These are phyloP conservation scores for Porcisia deanei DNA, from an alignment of 208 protist genomes.

Conservation along the genomic window DNA sequence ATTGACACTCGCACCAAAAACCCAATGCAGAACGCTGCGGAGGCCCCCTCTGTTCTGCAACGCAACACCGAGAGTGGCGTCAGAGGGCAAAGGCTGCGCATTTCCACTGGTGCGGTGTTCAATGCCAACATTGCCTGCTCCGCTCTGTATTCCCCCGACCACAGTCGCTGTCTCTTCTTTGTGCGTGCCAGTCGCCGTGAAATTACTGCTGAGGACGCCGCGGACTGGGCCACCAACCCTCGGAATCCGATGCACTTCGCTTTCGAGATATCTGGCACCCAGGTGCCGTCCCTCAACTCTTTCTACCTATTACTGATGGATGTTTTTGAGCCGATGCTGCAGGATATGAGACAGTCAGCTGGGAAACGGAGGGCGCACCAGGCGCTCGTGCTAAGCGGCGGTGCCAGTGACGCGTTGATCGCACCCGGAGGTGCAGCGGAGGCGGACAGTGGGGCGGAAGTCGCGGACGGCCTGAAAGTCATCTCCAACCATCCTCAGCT, in stretches of 20 bases:
- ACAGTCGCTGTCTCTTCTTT: slow-evolving; percentile 87
- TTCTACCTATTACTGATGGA: slow-evolving; percentile 80
- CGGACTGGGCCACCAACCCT: slow-evolving; percentile 65
- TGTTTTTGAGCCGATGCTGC: slow-evolving; percentile 80
- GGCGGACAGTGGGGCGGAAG: slow-evolving; percentile 5
- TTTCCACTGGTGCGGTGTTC: slow-evolving; percentile 58
- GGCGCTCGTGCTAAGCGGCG: slow-evolving; percentile 18
- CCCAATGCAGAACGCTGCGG: neutral
- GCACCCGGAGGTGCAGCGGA: neutral
- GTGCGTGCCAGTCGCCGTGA: slow-evolving; percentile 53
- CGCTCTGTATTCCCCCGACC: slow-evolving; percentile 62
- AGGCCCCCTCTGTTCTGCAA: slow-evolving; percentile 3
- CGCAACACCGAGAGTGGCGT: neutral
- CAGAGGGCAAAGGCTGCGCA: slow-evolving; percentile 48
- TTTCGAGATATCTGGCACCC: slow-evolving; percentile 82
- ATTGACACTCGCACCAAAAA: slow-evolving; percentile 18
- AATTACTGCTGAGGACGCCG: slow-evolving; percentile 59
- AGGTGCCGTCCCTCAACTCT: slow-evolving; percentile 78
- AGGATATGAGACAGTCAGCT: slow-evolving; percentile 54
- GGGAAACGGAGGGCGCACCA: slow-evolving; percentile 34
- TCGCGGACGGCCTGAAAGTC: slow-evolving; percentile 12
- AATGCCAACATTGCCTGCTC: slow-evolving; percentile 89
- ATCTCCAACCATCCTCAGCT: slow-evolving; percentile 69
- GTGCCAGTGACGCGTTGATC: neutral
- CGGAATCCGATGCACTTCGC: slow-evolving; percentile 63